These are phyloP conservation scores for Trichothecium roseum DNA, from an alignment of 2,329 filamentous ascomycete genomes.

Conservation along the genomic window DNA sequence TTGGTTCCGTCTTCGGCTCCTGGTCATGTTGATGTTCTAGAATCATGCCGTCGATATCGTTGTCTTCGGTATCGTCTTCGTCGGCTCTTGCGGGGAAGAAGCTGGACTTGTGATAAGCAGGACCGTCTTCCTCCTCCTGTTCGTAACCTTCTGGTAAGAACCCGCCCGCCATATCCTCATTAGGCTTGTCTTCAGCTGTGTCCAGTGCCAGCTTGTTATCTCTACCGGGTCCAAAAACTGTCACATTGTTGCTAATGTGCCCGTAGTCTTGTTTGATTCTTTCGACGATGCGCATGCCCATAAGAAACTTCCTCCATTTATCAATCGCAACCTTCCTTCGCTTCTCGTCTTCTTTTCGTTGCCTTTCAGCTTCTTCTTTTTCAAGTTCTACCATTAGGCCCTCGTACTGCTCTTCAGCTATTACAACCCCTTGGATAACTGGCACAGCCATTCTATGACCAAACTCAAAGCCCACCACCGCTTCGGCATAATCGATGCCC, in stretches of 20 bases:
- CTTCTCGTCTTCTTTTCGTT: constrained; percentile 75
- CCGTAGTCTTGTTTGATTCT: constrained; percentile 70
- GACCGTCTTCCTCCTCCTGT: constrained; percentile 24
- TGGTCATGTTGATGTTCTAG: constrained; percentile 17
- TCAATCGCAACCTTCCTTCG: constrained; percentile 61
- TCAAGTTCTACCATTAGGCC: constrained; percentile 68
- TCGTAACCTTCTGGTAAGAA: constrained; percentile 50
- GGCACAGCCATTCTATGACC: constrained; percentile 90
- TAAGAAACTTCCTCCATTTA: constrained; percentile 78
- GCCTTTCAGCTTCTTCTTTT: constrained; percentile 64
- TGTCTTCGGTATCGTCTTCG: constrained; percentile 25
- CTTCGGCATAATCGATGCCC: constrained; percentile 82
- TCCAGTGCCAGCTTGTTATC: constrained; percentile 5
- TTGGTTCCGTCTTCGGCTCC: too few species aligned
- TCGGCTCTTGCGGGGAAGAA: constrained; percentile 39
- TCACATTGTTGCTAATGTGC: constrained; percentile 39
- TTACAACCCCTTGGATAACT: constrained; percentile 79
- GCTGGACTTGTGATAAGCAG: constrained; percentile 24
- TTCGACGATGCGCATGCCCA: constrained; percentile 74
- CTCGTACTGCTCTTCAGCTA: constrained; percentile 70
- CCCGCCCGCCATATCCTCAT: constrained; percentile 48
- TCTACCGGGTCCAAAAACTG: constrained; percentile 43
- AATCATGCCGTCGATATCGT: constrained; percentile 19
- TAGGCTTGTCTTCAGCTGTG: constrained; percentile 8
- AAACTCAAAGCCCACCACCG: constrained; percentile 94